Conservation (phyloP, 1,284 basidiomycete species). For the Boletus smithii region DNA sequence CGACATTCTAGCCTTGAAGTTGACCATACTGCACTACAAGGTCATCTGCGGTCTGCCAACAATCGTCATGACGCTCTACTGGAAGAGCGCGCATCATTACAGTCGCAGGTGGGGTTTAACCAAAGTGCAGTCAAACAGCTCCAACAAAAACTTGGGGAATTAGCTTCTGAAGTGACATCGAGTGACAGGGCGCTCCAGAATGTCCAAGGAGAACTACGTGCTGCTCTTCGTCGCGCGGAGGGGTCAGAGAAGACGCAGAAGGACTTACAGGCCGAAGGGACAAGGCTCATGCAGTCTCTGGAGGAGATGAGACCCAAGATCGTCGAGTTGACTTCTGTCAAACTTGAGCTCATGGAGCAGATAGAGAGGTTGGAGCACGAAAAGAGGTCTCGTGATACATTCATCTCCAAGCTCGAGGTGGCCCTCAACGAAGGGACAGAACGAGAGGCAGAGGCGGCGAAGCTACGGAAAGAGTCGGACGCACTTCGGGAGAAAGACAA, state of each 20-base stretch:
- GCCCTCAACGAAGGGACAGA: slow-evolving; percentile 52
- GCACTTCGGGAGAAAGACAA: slow-evolving; percentile 50
- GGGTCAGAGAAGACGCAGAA: slow-evolving; percentile 69
- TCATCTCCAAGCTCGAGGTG: slow-evolving; percentile 60
- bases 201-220: slow-evolving; percentile 57
- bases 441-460: slow-evolving; percentile 45
- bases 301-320: slow-evolving; percentile 84
- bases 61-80: slow-evolving; percentile 46
- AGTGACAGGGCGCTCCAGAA: slow-evolving; percentile 57
- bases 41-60: slow-evolving; percentile 43
- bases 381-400: slow-evolving; percentile 51
- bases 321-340: slow-evolving; percentile 69
- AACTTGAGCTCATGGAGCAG: slow-evolving; percentile 63
- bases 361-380: slow-evolving; percentile 53
- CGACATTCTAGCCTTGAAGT: slow-evolving; percentile 47
- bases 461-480: slow-evolving; percentile 42
- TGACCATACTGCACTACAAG: slow-evolving; percentile 39
- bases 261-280: slow-evolving; percentile 70
- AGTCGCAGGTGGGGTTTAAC: slow-evolving; percentile 44
- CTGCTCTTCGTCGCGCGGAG: slow-evolving; percentile 61
- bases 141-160: slow-evolving; percentile 56
- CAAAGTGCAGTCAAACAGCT: slow-evolving; percentile 48
- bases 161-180: slow-evolving; percentile 49
- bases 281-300: slow-evolving; percentile 66
- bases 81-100: slow-evolving; percentile 47